phyloP scores from a whole-genome alignment of 805 yeast species.

The Candida xiaguanensis region DNA sequence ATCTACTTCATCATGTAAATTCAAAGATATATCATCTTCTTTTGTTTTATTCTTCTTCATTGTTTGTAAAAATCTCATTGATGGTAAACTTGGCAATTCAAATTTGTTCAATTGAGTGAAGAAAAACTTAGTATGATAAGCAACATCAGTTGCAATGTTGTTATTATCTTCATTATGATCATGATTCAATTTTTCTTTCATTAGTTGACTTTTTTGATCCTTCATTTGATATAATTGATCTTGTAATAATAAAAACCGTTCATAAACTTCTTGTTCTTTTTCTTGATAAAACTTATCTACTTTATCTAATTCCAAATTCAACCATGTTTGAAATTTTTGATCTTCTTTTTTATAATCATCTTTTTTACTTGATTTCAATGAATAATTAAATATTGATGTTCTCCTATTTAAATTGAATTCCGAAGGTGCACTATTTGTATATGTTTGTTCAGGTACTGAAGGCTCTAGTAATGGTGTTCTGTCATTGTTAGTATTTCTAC shows the following conservation, averaged over 20 bases:
- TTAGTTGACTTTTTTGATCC: conserved; percentile 40
- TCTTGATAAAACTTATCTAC: conserved; percentile 59
- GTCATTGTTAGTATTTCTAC: conserved; percentile 14
- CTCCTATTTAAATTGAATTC: conserved; percentile 4
- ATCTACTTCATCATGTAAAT: conserved; percentile 18
- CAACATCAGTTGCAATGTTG: conserved; percentile 24
- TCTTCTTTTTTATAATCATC: conserved; percentile 33
- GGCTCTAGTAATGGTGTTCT: conserved; percentile 23
- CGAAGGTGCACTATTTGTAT: not conserved
- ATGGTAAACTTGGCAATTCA: conserved; percentile 42
- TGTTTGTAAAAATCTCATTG: conserved; percentile 25
- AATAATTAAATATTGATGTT: conserved; percentile 21
- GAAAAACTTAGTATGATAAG: conserved; percentile 23
- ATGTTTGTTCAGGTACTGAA: conserved; percentile 1
- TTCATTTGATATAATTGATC: conserved; percentile 65
- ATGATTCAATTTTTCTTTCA: conserved; percentile 11
- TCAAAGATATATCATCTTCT: conserved; percentile 12
- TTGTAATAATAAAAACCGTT: conserved; percentile 57
- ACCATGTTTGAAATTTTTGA: conserved; percentile 59
- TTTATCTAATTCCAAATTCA: conserved; percentile 56
- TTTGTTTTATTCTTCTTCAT: conserved; percentile 8
- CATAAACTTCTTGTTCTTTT: conserved; percentile 57
- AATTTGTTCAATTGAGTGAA: conserved; percentile 23
- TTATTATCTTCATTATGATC: conserved; percentile 7
- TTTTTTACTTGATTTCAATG: conserved; percentile 16